These are phyloP conservation scores for Xerocomus brunneocitrinus DNA, from an alignment of 768 basidiomycete genomes.

Conservation along the genomic window DNA sequence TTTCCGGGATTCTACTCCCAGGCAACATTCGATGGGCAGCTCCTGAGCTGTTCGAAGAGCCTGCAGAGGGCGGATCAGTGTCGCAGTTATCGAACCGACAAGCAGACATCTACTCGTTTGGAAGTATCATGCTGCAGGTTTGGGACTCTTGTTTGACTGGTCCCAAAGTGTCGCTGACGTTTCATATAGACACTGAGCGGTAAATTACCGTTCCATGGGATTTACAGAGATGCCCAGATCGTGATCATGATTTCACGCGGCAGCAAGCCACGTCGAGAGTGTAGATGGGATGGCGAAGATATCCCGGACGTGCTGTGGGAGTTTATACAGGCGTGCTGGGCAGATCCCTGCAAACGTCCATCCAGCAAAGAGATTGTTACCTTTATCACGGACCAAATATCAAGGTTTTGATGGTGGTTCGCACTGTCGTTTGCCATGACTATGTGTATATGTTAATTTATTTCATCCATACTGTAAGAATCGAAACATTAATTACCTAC, in stretches of 20 bases:
- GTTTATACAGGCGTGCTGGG: constrained; percentile 24
- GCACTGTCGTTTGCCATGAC: too few species aligned
- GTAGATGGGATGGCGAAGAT: constrained; percentile 18
- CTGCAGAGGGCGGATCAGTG: not conserved
- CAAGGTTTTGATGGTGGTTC: not conserved
- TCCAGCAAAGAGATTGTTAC: constrained; percentile 4
- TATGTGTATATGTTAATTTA: too few species aligned
- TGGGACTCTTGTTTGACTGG: not conserved
- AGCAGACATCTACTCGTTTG: constrained; percentile 29
- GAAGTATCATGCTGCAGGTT: constrained; percentile 28
- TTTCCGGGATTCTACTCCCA: constrained; percentile 7
- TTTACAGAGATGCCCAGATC: constrained; percentile 20
- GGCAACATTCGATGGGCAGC: constrained; percentile 30
- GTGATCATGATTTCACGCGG: constrained; percentile 19
- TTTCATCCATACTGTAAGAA: not conserved
- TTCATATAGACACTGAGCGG: constrained; percentile 19
- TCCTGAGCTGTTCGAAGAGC: constrained; percentile 19
- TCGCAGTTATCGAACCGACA: constrained; percentile 8
- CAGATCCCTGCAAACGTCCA: constrained; percentile 14
- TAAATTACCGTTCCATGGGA: constrained; percentile 20
- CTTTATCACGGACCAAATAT: constrained; percentile 13
- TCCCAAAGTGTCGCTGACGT: not conserved
- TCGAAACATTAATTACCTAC: too few species aligned
- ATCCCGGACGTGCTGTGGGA: constrained; percentile 23
- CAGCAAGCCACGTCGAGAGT: constrained; percentile 6